These are phyloP conservation scores for Rhytidiadelphus loreus DNA, from an alignment of 225 moss, liverwort and hornwort species.

Conservation along the genomic window DNA sequence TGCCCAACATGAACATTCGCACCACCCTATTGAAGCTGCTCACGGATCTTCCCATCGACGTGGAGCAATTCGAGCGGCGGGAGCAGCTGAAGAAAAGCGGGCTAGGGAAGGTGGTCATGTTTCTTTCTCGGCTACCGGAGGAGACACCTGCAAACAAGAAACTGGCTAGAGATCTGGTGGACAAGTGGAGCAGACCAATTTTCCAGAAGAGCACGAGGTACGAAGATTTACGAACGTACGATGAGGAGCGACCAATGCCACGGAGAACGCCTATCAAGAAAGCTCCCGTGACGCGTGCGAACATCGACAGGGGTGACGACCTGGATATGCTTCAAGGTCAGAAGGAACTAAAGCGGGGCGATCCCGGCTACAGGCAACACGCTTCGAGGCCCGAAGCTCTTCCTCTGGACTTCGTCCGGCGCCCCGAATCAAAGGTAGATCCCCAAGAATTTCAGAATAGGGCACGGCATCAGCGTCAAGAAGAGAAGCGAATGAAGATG, in stretches of 20 bases:
- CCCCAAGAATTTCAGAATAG: conserved; percentile 51
- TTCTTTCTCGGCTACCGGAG: conserved; percentile 75
- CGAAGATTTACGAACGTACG: conserved; percentile 74
- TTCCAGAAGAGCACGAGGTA: conserved; percentile 97
- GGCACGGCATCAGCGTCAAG: conserved; percentile 56
- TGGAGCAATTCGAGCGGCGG: conserved; percentile 72
- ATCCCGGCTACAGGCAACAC: conserved; percentile 74
- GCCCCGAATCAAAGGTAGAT: conserved; percentile 82
- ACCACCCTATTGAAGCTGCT: conserved; percentile 74
- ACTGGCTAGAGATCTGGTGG: conserved; percentile 76
- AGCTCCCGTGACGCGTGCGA: conserved; percentile 25
- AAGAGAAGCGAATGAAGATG: conserved; percentile 85
- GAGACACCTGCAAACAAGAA: conserved; percentile 82
- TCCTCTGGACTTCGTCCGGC: conserved; percentile 78
- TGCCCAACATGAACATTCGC: conserved; percentile 95
- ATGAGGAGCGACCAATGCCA: conserved; percentile 68
- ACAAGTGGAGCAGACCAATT: conserved; percentile 88
- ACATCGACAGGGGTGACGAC: conserved; percentile 55
- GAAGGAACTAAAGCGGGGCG: conserved; percentile 69
- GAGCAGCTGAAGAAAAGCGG: conserved; percentile 95
- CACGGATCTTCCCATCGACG: conserved; percentile 92
- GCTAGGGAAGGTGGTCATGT: conserved; percentile 96
- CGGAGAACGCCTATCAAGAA: conserved; percentile 53
- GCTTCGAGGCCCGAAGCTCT: conserved; percentile 94
- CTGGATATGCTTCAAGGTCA: conserved; percentile 68